A percentile compares a stretch with the other conserved stretches of the same genome.
Evolutionary conservation across 176 grass and related monocot species (phyloP).

Genomic region (Oryza longistaminata): DNA sequence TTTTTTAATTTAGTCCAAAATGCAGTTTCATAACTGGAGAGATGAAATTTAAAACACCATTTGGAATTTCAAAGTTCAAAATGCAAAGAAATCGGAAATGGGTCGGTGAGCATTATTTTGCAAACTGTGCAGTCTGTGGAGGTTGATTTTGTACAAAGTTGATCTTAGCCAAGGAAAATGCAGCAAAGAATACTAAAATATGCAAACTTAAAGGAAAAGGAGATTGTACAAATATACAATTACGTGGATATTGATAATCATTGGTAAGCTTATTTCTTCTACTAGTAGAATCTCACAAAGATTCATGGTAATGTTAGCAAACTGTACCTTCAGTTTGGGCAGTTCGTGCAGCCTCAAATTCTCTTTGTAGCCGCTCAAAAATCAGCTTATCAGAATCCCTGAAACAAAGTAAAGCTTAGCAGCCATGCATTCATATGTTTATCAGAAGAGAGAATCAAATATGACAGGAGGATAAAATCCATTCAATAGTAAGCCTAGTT

Average conservation of each 20-base stretch:
- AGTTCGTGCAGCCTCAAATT: conserved; percentile 76
- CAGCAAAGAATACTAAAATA: neutral
- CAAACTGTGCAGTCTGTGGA: neutral
- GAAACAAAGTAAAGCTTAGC: conserved; percentile 25
- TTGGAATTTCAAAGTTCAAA: neutral
- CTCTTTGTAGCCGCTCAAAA: conserved; percentile 90
- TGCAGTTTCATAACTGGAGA: neutral
- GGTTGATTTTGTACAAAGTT: conserved; percentile 34
- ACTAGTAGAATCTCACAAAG: conserved; percentile 14
- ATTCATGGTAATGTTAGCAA: neutral
- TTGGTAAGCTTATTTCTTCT: conserved; percentile 23
- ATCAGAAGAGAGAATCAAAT: no score
- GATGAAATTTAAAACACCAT: neutral
- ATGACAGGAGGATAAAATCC: neutral
- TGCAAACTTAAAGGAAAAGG: neutral
- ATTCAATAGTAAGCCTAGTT: neutral
- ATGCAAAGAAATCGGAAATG: neutral
- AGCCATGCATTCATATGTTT: conserved; percentile 1
- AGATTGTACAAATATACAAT: conserved; percentile 16
- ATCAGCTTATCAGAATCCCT: conserved; percentile 96
- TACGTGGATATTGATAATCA: neutral
- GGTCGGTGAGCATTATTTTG: neutral
- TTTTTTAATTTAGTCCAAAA: neutral
- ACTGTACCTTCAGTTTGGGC: conserved; percentile 75
- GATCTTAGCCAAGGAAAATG: neutral